A percentile compares a stretch with the other conserved stretches of the same genome.
Evolutionary conservation across 1,284 basidiomycete species (phyloP).

Genomic region (Vanrija pseudolonga): DNA sequence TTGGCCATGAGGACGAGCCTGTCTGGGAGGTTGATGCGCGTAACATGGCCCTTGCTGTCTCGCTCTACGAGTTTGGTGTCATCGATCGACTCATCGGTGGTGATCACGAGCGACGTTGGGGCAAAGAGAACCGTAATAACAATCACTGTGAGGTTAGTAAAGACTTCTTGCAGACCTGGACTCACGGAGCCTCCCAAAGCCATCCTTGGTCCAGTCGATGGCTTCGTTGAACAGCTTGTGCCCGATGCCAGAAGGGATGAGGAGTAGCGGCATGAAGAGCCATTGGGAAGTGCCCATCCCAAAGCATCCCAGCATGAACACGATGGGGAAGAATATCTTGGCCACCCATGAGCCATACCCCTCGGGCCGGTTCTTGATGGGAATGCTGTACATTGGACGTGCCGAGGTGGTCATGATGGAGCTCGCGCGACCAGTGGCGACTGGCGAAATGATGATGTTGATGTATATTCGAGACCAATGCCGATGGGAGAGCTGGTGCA

Average conservation of each 20-base stretch:
- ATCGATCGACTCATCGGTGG: constrained; percentile 46
- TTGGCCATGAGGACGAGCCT: constrained; percentile 75
- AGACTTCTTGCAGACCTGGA: constrained; percentile 13
- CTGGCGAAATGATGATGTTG: not conserved
- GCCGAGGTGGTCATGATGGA: not conserved
- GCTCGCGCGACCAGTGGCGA: not conserved
- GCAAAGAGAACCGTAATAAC: constrained; percentile 67
- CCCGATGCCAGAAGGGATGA: constrained; percentile 32
- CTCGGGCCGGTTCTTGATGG: constrained; percentile 60
- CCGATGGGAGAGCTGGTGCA: too few relatives aligned
- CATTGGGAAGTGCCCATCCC: constrained; percentile 69
- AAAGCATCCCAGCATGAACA: constrained; percentile 66
- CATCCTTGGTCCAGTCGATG: constrained; percentile 74
- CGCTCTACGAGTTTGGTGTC: constrained; percentile 55
- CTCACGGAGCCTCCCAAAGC: constrained; percentile 70
- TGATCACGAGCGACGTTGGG: constrained; percentile 69
- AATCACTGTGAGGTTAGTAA: constrained; percentile 29
- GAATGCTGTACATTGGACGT: constrained; percentile 53
- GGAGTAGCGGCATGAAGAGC: constrained; percentile 59
- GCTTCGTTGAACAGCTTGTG: constrained; percentile 61
- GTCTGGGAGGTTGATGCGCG: constrained; percentile 65
- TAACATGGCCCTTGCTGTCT: constrained; percentile 56
- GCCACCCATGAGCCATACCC: constrained; percentile 58
- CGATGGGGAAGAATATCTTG: constrained; percentile 57
- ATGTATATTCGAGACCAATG: too few relatives aligned